Evolutionary conservation across 495 filamentous ascomycete genomes (phyloP), one percentile per base, ranked within the genome.

Genomic region (Arthonia radiata): DNA sequence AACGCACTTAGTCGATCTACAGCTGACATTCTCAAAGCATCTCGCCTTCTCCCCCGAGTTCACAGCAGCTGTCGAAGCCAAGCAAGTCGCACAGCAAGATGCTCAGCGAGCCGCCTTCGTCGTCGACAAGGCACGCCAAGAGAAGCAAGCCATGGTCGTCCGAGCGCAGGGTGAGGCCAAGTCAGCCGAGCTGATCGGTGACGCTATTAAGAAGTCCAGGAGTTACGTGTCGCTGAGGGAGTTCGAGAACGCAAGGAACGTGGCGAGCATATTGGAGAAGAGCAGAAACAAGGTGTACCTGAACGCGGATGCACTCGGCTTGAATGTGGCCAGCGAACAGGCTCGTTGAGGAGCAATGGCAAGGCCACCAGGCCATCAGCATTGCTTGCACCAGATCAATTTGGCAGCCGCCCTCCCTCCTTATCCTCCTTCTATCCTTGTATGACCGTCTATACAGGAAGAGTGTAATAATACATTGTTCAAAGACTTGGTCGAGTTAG

Each of bases 31-130:
- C 31, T 30, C 36, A 4, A 44, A 91, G 81, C 86, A 97, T 46
- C 68, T 97, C 37, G 86, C 86, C 32, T 97, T 97, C 72, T 97
- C 86, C 24, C 86, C 86, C 37, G 86, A 94, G 52, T 97, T 97
- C 57, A 94, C 89, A 23, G 89, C 89, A 16, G 86, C 86, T 18
- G 86, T 97, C 34, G 86, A 94, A 57, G 83, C 86, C 36, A 97
- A 97, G 59, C 86, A 97, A 54, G 86, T 97, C 30, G 86, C 86
- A 10, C 86, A 97, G 43, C 86, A 97, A 59, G 86, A 97, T 44
- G 86, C 86, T 12, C 86, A 97, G 48, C 71, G 83, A 31, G 86
- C 86, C 16, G 86, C 86, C 23, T 97, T 97, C 60, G 59, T 94
- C 21, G 86, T 97, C 37, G 86, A 97, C 64, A 94, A 94, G 56